Evolutionary conservation across 1,139 yeast species (phyloP), one percentile per base, ranked within the genome.

Genomic region (Nakaseomyces nivariensis): DNA sequence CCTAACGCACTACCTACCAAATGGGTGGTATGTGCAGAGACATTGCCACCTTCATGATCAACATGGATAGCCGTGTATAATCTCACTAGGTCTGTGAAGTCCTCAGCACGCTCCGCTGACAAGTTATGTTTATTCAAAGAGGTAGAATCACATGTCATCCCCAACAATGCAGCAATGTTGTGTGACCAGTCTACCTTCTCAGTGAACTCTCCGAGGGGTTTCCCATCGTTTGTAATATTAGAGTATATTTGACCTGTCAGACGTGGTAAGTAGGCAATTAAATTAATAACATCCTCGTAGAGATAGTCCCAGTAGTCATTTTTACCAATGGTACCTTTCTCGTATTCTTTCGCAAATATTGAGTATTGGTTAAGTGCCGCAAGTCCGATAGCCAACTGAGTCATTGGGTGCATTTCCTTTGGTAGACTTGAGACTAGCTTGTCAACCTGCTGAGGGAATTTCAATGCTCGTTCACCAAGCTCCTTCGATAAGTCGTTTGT

Each of bases 41-140:
- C 97, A 68, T 90, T 90, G 73, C 97, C 97, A 75, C 97, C 97
- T 76, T 90, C 97, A 75, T 90, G 97, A 72, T 90, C 97, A 51
- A 95, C 89, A 77, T 90, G 97, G 66, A 90, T 84, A 59, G 96
- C 87, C 68, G 88, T 78, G 78, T 90, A 90, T 67, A 90, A 78
- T 76, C 97, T 82, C 82, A 89, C 82, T 66, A 90, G 79, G 73
- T 89, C 95, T 55, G 85, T 79, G 69, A 90, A 90, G 51, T 62
- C 65, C 7, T 52, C 48, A 1, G 68, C 58, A 46, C 64, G 64
- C 2, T 54, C 48, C 0, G 37, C 45, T 4, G 57, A 48, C 10
- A 68, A 54, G 31, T 71, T 87, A 94, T 61, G 71, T 67, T 76
- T 85, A 82, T 59, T 76, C 76, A 67, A 47, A 7, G 64, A 60